Evolutionary conservation across 352 stramenopile species (phyloP).

Genomic region (Phytophthora syringae): DNA sequence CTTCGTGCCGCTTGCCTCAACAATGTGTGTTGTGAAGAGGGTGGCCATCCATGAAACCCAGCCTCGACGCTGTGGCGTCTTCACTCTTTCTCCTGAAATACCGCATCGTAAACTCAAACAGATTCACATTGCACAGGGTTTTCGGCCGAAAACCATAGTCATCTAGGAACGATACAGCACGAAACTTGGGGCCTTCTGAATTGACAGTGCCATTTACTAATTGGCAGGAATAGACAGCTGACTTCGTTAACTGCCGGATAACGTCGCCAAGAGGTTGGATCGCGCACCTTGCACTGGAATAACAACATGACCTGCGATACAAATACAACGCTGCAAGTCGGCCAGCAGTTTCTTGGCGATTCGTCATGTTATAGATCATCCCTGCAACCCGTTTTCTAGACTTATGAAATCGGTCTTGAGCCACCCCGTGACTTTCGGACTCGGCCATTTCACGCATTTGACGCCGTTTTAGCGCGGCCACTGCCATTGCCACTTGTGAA

Average conservation of each 20-base stretch:
- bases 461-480: slow-evolving; percentile 1
- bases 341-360: slow-evolving; percentile 3
- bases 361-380: slow-evolving; percentile 3
- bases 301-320: background rate
- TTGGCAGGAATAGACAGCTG: no score
- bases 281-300: background rate
- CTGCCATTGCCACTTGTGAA: slow-evolving; percentile 1
- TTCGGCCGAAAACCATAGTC: slow-evolving; percentile 4
- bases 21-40: background rate
- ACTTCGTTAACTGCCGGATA: background rate
- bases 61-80: no score
- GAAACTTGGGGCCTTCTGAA: no score
- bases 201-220: no score
- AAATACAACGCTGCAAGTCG: slow-evolving; percentile 6
- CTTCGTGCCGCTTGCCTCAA: background rate
- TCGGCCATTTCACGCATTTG: background rate
- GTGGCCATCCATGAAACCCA: background rate
- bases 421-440: no score
- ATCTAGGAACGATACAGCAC: slow-evolving; percentile 1
- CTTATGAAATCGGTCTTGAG: background rate
- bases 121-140: background rate
- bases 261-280: background rate
- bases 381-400: background rate
- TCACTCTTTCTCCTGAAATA: slow-evolving; percentile 1
- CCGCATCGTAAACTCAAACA: slow-evolving; percentile 5